Evolutionary conservation across 306 rosid species (phyloP).

Genomic region (Erythrophleum fordii): DNA sequence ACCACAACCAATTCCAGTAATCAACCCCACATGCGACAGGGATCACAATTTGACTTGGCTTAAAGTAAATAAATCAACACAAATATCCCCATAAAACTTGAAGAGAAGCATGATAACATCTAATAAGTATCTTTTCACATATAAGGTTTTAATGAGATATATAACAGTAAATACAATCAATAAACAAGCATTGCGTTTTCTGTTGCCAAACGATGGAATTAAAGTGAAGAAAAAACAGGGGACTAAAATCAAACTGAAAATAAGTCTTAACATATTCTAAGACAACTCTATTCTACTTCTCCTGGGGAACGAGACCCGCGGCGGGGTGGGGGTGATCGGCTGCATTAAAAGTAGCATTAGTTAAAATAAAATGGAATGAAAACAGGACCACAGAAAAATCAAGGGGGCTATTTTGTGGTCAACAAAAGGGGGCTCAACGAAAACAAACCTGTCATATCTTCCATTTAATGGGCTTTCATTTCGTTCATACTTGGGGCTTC

Average conservation of each 20-base stretch:
- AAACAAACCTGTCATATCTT: conserved; percentile 65
- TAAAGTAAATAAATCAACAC: neutral
- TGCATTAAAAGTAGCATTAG: conserved; percentile 43
- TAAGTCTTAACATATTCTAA: conserved; percentile 47
- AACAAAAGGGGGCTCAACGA: neutral
- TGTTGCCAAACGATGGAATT: conserved; percentile 40
- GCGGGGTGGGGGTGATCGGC: conserved; percentile 68
- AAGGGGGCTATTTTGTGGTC: neutral
- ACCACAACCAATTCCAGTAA: neutral
- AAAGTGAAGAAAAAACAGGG: neutral
- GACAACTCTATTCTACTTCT: conserved; percentile 38
- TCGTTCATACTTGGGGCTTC: conserved; percentile 70
- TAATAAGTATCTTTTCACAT: conserved; percentile 26
- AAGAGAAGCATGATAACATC: conserved; percentile 23
- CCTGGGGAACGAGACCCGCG: conserved; percentile 60
- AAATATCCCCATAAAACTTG: conserved; percentile 7
- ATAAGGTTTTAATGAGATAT: conserved; percentile 35
- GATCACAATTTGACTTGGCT: neutral
- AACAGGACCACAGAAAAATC: neutral
- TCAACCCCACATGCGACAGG: neutral
- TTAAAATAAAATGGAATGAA: conserved; percentile 18
- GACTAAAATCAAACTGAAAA: conserved; percentile 23
- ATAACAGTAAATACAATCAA: conserved; percentile 34
- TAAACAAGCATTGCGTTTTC: conserved; percentile 33
- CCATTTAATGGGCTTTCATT: conserved; percentile 66